Percentiles rank a stretch among this genome's conserved stretches.
These are phyloP conservation scores for Arbutus unedo DNA, from an alignment of 148 eudicot species.

Conservation along the genomic window DNA sequence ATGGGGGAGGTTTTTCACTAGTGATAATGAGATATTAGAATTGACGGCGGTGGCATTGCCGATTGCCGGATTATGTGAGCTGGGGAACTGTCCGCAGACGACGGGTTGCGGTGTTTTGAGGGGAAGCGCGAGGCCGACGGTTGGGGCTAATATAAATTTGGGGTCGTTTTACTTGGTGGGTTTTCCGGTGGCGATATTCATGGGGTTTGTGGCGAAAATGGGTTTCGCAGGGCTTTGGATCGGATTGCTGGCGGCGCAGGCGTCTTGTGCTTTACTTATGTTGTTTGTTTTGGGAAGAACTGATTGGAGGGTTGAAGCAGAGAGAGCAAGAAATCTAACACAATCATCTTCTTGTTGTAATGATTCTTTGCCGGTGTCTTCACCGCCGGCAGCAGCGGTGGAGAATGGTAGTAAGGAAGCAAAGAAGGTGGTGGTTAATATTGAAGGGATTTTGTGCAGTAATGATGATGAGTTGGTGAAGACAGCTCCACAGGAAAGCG, in stretches of 20 bases:
- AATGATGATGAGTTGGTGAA: slow-evolving; percentile 23
- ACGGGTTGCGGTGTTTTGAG: slow-evolving; percentile 83
- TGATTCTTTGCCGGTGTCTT: slow-evolving; percentile 7
- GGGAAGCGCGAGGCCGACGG: slow-evolving; percentile 78
- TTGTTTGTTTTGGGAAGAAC: slow-evolving; percentile 51
- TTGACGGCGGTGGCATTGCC: slow-evolving; percentile 76
- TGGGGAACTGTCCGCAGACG: slow-evolving; percentile 92
- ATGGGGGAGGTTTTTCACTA: slow-evolving; percentile 74
- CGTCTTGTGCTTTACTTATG: slow-evolving; percentile 67
- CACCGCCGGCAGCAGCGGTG: slow-evolving; percentile 21
- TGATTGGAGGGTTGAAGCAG: slow-evolving; percentile 60
- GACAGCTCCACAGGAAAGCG: slow-evolving; percentile 43
- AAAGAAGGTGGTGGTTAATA: neutral
- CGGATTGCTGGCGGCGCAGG: slow-evolving; percentile 85
- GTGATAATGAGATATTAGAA: slow-evolving; percentile 49
- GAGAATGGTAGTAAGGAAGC: neutral
- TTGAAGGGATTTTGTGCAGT: slow-evolving; percentile 40
- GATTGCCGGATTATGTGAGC: slow-evolving; percentile 77
- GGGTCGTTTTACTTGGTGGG: slow-evolving; percentile 89
- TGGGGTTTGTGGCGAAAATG: slow-evolving; percentile 60
- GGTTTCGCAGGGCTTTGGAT: slow-evolving; percentile 85
- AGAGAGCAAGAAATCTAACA: slow-evolving; percentile 63
- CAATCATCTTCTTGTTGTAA: neutral
- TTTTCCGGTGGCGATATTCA: slow-evolving; percentile 69
- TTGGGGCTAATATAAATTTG: slow-evolving; percentile 83